Conservation (phyloP, 208 protist species). For the Leptomonas pyrrhocoris region DNA sequence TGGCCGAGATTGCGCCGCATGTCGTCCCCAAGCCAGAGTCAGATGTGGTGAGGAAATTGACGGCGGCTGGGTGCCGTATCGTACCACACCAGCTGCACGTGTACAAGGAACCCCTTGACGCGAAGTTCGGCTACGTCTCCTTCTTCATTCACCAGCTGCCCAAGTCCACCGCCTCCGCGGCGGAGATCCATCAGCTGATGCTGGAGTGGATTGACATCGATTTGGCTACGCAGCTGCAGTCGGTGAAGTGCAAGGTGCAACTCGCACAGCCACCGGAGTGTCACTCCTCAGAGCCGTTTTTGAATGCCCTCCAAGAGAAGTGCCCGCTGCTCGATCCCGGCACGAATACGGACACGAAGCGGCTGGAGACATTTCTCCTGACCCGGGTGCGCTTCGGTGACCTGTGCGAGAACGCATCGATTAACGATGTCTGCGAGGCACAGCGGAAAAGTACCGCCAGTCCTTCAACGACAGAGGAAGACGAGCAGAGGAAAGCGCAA, state of each 20-base stretch:
- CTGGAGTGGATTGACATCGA: slow-evolving; percentile 56
- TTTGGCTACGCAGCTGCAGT: slow-evolving; percentile 45
- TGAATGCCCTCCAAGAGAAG: slow-evolving; percentile 39
- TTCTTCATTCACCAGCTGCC: slow-evolving; percentile 56
- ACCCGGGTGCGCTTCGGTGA: slow-evolving; percentile 50
- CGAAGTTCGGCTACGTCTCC: slow-evolving; percentile 79
- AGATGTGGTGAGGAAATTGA: slow-evolving; percentile 40
- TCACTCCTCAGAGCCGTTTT: slow-evolving; percentile 58
- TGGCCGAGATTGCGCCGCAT: slow-evolving; percentile 46
- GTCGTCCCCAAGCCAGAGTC: slow-evolving; percentile 47
- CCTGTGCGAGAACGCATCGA: slow-evolving; percentile 18
- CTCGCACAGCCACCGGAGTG: slow-evolving; percentile 73
- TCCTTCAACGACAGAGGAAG: background rate
- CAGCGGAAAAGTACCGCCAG: background rate
- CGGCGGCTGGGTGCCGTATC: slow-evolving; percentile 36
- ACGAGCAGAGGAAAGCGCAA: background rate
- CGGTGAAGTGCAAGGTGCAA: slow-evolving; percentile 36
- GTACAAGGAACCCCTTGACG: slow-evolving; percentile 77
- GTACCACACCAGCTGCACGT: slow-evolving; percentile 77
- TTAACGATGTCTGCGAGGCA: slow-evolving; percentile 25
- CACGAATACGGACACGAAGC: slow-evolving; percentile 38
- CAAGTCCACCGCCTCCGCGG: slow-evolving; percentile 13
- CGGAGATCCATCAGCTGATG: slow-evolving; percentile 43
- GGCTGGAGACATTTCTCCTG: slow-evolving; percentile 77
- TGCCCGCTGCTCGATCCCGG: slow-evolving; percentile 57